These are phyloP conservation scores for Tulasnella sp. DNA, from an alignment of 768 basidiomycete species.

Conservation along the genomic window DNA sequence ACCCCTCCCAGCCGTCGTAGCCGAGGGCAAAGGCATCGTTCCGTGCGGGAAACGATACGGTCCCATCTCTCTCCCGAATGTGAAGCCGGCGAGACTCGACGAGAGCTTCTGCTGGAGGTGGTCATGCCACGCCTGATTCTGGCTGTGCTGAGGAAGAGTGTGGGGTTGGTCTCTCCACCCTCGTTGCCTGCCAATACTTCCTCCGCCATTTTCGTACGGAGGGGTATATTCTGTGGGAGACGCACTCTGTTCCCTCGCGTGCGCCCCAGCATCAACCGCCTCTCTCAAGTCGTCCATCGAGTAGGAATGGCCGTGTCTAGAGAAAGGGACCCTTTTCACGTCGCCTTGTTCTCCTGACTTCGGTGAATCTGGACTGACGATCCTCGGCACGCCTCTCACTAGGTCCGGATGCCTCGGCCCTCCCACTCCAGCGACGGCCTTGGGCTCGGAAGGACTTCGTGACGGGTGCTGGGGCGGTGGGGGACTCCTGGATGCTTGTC, in stretches of 20 bases:
- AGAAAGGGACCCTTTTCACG: background rate
- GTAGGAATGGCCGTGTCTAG: background rate
- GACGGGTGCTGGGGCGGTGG: background rate
- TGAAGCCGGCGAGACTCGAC: background rate
- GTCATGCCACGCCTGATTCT: no score
- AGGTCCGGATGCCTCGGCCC: background rate
- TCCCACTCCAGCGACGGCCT: no score
- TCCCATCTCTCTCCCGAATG: background rate
- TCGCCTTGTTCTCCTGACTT: background rate
- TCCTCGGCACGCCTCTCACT: background rate
- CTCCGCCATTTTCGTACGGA: background rate
- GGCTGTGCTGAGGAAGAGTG: no score
- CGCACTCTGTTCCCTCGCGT: background rate
- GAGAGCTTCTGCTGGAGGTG: background rate
- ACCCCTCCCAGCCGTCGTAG: background rate
- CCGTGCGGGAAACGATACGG: background rate
- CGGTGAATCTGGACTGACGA: background rate
- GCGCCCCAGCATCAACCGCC: background rate
- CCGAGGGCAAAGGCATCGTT: background rate
- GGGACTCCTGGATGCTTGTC: background rate
- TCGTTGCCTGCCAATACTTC: background rate
- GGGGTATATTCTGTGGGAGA: background rate
- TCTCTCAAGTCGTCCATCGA: background rate
- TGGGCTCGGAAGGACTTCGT: background rate
- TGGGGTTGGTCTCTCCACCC: no score